Percentiles rank a stretch among this genome's conserved stretches.
These are phyloP conservation scores for Stephania cephalantha DNA, from an alignment of 164 flowering plant species.

Conservation along the genomic window DNA sequence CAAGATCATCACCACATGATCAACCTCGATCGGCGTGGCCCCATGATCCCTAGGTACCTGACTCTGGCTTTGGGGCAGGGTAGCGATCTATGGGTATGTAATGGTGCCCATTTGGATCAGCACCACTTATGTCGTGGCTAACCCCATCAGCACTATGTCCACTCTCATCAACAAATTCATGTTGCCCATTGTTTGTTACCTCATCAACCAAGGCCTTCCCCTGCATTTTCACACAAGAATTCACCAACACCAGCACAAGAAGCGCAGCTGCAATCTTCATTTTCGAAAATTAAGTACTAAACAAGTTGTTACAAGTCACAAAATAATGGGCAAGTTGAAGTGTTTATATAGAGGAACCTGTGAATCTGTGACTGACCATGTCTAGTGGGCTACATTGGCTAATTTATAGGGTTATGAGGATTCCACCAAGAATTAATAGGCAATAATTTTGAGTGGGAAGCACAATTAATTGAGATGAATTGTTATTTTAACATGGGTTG, in stretches of 20 bases:
- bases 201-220: background rate
- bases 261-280: constrained; percentile 11
- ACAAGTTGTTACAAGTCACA: background rate
- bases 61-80: background rate
- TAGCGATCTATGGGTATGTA: background rate
- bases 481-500: background rate
- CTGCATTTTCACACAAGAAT: background rate
- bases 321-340: background rate
- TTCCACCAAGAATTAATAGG: constrained; percentile 23
- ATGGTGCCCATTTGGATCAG: constrained; percentile 1
- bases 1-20: too few relatives aligned
- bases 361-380: background rate
- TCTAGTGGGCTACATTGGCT: background rate
- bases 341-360: constrained; percentile 5
- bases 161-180: background rate
- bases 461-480: constrained; percentile 10
- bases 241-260: constrained; percentile 17
- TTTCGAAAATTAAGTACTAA: background rate
- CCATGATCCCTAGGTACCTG: too few relatives aligned
- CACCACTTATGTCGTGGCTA: background rate
- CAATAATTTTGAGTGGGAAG: constrained; percentile 22
- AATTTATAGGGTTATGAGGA: constrained; percentile 6
- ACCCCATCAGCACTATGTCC: background rate
- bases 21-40: too few relatives aligned
- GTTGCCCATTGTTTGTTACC: background rate